Conservation (phyloP, 306 rosid species). For the Lupinus albus region DNA sequence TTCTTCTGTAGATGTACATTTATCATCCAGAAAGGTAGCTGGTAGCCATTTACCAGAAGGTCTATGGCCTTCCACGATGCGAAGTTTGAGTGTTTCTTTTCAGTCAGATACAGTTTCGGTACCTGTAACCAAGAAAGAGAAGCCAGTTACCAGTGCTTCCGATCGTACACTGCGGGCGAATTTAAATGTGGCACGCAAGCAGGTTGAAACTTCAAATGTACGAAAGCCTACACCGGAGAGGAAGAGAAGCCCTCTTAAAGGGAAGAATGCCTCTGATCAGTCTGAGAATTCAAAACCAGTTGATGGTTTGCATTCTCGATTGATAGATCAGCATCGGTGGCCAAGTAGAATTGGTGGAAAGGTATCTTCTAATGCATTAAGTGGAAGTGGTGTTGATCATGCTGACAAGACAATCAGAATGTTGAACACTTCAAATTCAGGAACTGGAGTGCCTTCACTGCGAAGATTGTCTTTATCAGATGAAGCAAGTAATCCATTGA, state of each 20-base stretch:
- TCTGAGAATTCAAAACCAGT: conserved; percentile 92
- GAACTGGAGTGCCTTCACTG: conserved; percentile 55
- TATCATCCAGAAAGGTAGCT: conserved; percentile 52
- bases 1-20: conserved; percentile 55
- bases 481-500: conserved; percentile 6
- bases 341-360: conserved; percentile 75
- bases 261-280: conserved; percentile 72
- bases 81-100: conserved; percentile 95
- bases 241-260: conserved; percentile 83
- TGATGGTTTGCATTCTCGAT: conserved; percentile 63
- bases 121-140: conserved; percentile 91
- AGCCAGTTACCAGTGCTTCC: conserved; percentile 60
- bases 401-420: conserved; percentile 54
- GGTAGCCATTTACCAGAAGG: conserved; percentile 58
- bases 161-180: conserved; percentile 81
- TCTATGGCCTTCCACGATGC: conserved; percentile 97
- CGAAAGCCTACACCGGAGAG: conserved; percentile 86
- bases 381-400: conserved; percentile 56
- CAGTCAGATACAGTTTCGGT: conserved; percentile 91
- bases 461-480: conserved; percentile 58
- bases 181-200: conserved; percentile 75
- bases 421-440: conserved; percentile 48
- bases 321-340: conserved; percentile 87
- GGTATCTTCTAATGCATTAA: conserved; percentile 56
- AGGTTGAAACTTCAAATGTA: conserved; percentile 53